Evolutionary conservation across 148 eudicot species (phyloP).

Genomic region (Vaccinium myrtillus): DNA sequence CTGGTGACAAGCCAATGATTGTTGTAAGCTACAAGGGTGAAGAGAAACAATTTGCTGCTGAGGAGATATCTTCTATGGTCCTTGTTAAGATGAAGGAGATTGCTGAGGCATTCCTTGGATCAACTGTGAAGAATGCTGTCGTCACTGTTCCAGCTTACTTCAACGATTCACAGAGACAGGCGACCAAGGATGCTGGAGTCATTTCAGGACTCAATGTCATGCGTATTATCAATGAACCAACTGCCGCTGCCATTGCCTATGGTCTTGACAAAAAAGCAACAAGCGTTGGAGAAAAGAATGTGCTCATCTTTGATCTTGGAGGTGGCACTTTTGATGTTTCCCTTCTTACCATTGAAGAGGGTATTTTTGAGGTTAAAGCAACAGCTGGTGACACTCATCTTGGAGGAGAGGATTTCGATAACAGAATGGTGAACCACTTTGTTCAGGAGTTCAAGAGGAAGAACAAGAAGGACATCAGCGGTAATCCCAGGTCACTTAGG

Average conservation of each 20-base stretch:
- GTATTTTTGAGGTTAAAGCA: slow-evolving; percentile 19
- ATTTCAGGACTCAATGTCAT: slow-evolving; percentile 10
- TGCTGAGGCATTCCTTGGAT: slow-evolving; percentile 14
- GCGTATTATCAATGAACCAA: slow-evolving; percentile 16
- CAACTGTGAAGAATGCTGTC: slow-evolving; percentile 10
- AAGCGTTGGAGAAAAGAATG: slow-evolving; percentile 7
- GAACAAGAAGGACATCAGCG: slow-evolving; percentile 16
- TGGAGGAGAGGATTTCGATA: slow-evolving; percentile 13
- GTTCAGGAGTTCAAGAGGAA: slow-evolving; percentile 18
- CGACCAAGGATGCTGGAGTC: slow-evolving; percentile 14
- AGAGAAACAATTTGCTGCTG: slow-evolving; percentile 7
- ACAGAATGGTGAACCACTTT: slow-evolving; percentile 19
- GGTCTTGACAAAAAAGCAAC: slow-evolving; percentile 15
- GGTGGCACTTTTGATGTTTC: slow-evolving; percentile 18
- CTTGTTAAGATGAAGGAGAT: slow-evolving; percentile 10
- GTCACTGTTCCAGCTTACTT: slow-evolving; percentile 14
- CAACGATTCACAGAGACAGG: slow-evolving; percentile 12
- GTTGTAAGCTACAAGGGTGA: slow-evolving; percentile 10
- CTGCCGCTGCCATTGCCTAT: slow-evolving; percentile 14
- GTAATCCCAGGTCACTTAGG: slow-evolving; percentile 15
- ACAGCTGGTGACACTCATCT: slow-evolving; percentile 22
- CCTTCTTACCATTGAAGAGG: slow-evolving; percentile 21
- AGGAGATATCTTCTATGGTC: slow-evolving; percentile 9
- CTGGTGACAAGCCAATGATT: slow-evolving; percentile 13
- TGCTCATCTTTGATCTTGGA: slow-evolving; percentile 10